Percentiles rank a stretch among this genome's conserved stretches.
phyloP scores from a whole-genome alignment of 2,329 filamentous ascomycete species.

The Didymella keratinophila region DNA sequence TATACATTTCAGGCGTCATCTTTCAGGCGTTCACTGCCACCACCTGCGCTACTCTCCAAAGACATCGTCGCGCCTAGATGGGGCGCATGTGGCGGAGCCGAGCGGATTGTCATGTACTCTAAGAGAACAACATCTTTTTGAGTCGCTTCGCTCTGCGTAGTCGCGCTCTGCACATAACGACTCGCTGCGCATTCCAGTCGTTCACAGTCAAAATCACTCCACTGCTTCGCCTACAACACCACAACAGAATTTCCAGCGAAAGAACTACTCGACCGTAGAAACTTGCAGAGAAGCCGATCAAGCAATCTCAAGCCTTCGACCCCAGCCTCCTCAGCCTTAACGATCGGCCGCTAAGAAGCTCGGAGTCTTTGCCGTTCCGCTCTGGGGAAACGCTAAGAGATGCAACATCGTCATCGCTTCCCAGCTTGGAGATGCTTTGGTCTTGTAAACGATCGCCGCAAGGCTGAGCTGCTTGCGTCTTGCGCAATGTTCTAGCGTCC shows the following conservation, averaged over 20 bases:
- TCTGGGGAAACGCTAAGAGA: conserved; percentile 7
- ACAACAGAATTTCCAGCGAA: too few relatives aligned
- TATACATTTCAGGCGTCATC: not conserved
- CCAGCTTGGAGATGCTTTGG: not conserved
- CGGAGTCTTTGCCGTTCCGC: conserved; percentile 1
- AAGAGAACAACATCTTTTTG: too few relatives aligned
- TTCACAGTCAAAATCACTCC: not conserved
- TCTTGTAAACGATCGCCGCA: not conserved
- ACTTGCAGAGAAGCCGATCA: not conserved
- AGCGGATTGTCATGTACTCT: not conserved
- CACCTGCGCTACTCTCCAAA: conserved; percentile 1
- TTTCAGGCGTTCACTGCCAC: conserved; percentile 11
- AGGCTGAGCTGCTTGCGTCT: conserved; percentile 9
- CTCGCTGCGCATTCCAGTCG: not conserved
- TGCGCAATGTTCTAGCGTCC: not conserved
- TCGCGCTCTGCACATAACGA: not conserved
- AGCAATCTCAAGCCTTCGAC: not conserved
- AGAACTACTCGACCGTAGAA: not conserved
- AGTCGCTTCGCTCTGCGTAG: not conserved
- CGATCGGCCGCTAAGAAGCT: conserved; percentile 9
- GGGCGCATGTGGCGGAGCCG: conserved; percentile 3
- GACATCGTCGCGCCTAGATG: not conserved
- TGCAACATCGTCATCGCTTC: conserved; percentile 5
- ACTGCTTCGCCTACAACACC: not conserved
- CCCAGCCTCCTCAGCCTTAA: not conserved